A percentile compares a stretch with the other conserved stretches of the same genome.
phyloP scores from a whole-genome alignment of 2,329 filamentous ascomycete genomes.

The Phaeosphaeriaceae sp. region DNA sequence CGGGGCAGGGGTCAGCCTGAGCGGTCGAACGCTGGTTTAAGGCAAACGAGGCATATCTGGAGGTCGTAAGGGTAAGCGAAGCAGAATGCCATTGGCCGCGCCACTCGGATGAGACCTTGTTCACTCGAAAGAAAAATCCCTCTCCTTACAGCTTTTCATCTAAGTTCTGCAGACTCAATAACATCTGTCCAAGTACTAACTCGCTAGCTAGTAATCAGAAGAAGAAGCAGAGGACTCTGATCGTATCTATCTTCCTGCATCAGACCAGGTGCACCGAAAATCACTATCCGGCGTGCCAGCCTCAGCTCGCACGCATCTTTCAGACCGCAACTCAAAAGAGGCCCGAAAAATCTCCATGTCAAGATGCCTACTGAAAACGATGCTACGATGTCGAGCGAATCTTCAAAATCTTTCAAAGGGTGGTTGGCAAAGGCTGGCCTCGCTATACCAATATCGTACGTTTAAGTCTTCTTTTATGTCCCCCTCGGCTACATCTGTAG shows the following conservation, averaged over 20 bases:
- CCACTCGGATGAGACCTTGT: background rate
- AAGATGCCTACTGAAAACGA: no score
- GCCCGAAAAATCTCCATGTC: no score
- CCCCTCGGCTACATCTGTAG: no score
- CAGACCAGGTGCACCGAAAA: no score
- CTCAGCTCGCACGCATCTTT: background rate
- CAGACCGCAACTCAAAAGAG: no score
- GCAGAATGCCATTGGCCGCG: background rate
- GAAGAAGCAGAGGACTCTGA: background rate
- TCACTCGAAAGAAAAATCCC: background rate
- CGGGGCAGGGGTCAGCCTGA: background rate
- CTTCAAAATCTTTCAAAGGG: no score
- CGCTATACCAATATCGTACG: no score
- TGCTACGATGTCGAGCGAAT: no score
- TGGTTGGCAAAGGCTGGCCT: no score
- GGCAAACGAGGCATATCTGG: background rate
- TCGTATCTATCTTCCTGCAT: background rate
- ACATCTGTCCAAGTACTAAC: background rate
- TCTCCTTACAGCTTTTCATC: background rate
- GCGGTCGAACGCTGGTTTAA: background rate
- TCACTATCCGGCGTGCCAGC: background rate
- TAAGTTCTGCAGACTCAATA: background rate
- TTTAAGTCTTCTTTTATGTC: no score
- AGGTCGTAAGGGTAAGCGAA: background rate
- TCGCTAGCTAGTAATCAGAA: background rate